Percentiles rank a stretch among this genome's conserved stretches.
Conservation (phyloP, 352 stramenopile species). For the Phytophthora rubi region DNA sequence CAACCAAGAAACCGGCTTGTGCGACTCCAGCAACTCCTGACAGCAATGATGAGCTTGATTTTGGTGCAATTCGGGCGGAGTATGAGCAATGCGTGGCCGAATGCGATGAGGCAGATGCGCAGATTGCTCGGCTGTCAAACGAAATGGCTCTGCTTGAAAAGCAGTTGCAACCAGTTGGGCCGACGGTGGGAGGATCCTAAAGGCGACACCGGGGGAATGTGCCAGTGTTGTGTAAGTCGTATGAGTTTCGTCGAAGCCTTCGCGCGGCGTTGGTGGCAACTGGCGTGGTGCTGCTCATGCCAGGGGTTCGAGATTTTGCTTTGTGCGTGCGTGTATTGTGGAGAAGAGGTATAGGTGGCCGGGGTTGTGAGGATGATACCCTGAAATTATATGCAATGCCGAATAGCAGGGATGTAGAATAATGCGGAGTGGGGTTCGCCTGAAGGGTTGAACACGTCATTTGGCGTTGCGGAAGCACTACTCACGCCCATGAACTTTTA, state of each 20-base stretch:
- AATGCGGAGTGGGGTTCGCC: constrained; percentile 27
- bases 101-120: constrained; percentile 33
- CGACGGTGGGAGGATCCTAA: constrained; percentile 16
- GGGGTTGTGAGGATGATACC: constrained; percentile 13
- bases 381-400: constrained; percentile 11
- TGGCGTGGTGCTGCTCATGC: constrained; percentile 25
- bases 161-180: constrained; percentile 16
- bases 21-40: constrained; percentile 4
- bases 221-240: constrained; percentile 24
- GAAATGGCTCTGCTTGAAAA: constrained; percentile 43
- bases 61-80: constrained; percentile 36
- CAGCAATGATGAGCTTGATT: constrained; percentile 18
- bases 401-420: constrained; percentile 26
- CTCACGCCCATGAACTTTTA: constrained; percentile 21
- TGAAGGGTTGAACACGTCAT: constrained; percentile 22
- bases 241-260: constrained; percentile 5
- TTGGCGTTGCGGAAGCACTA: constrained; percentile 16
- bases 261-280: constrained; percentile 14
- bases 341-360: neutral
- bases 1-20: constrained; percentile 7
- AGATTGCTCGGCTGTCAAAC: constrained; percentile 33
- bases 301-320: constrained; percentile 12
- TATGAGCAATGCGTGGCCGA: constrained; percentile 40
- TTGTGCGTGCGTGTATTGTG: constrained; percentile 25
- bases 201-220: neutral